Evolutionary conservation across 345 rosid species (phyloP).

Genomic region (Aethionema arabicum): DNA sequence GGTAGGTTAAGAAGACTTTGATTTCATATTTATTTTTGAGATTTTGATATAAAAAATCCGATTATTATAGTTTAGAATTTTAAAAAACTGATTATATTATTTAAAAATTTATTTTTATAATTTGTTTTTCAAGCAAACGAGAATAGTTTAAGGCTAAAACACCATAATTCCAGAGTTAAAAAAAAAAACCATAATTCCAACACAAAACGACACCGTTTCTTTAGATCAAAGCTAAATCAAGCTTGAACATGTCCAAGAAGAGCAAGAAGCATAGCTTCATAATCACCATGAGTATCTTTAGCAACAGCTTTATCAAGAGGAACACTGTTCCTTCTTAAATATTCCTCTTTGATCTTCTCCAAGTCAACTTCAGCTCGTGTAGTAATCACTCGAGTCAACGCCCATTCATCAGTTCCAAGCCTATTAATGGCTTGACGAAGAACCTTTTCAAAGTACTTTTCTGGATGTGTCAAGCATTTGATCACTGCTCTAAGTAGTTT

Average conservation of each 20-base stretch:
- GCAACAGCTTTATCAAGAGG: constrained; percentile 69
- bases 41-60: no score
- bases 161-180: no score
- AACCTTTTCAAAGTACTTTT: constrained; percentile 81
- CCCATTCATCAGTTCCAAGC: constrained; percentile 86
- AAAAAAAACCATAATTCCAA: not conserved
- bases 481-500: constrained; percentile 64
- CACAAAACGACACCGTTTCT: not conserved
- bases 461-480: constrained; percentile 82
- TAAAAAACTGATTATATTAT: no score
- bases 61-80: no score
- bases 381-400: constrained; percentile 68
- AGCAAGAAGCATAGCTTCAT: constrained; percentile 72
- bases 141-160: no score
- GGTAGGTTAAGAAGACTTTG: no score
- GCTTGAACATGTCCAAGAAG: constrained; percentile 62
- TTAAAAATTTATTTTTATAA: no score
- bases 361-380: constrained; percentile 86
- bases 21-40: no score
- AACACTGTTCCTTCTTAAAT: constrained; percentile 68
- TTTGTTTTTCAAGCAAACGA: no score
- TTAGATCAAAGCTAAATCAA: constrained; percentile 15
- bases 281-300: constrained; percentile 77
- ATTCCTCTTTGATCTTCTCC: constrained; percentile 79
- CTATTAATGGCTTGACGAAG: constrained; percentile 69